These are phyloP conservation scores for Wickerhamomyces chaumierensis DNA, from an alignment of 805 yeast species.

Conservation along the genomic window DNA sequence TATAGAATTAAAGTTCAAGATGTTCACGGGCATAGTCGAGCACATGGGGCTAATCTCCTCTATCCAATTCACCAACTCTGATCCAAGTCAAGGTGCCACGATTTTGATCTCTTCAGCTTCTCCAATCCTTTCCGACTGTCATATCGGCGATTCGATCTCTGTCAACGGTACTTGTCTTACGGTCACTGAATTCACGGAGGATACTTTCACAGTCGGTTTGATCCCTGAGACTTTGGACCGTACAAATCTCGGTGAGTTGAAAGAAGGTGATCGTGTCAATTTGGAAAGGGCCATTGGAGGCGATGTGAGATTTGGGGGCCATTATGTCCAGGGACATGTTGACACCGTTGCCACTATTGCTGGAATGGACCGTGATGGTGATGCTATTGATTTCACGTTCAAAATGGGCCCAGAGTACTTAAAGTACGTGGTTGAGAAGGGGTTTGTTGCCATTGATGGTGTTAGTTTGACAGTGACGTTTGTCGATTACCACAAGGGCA, in stretches of 20 bases:
- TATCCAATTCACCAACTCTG: constrained; percentile 26
- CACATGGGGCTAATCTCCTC: constrained; percentile 60
- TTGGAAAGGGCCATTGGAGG: constrained; percentile 83
- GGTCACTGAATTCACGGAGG: constrained; percentile 63
- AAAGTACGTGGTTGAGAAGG: constrained; percentile 85
- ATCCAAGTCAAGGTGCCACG: constrained; percentile 70
- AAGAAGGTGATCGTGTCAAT: constrained; percentile 55
- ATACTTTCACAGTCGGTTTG: constrained; percentile 75
- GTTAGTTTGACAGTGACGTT: constrained; percentile 80
- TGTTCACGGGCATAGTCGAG: constrained; percentile 96
- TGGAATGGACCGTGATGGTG: constrained; percentile 59
- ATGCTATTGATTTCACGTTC: constrained; percentile 70
- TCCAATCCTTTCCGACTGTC: constrained; percentile 63
- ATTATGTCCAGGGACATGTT: constrained; percentile 95
- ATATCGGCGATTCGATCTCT: constrained; percentile 88
- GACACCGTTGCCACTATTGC: constrained; percentile 45
- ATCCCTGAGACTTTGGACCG: constrained; percentile 87
- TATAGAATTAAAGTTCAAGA: constrained; percentile 22
- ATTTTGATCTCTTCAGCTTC: constrained; percentile 52
- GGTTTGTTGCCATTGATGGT: constrained; percentile 89
- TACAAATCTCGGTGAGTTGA: constrained; percentile 60
- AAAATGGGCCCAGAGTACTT: constrained; percentile 47
- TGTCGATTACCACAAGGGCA: constrained; percentile 46
- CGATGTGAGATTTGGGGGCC: constrained; percentile 89
- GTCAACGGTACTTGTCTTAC: constrained; percentile 87